Base-by-base conservation (phyloP, 2,329 filamentous ascomycete genomes). In the Cyanodermella asteris region DNA sequence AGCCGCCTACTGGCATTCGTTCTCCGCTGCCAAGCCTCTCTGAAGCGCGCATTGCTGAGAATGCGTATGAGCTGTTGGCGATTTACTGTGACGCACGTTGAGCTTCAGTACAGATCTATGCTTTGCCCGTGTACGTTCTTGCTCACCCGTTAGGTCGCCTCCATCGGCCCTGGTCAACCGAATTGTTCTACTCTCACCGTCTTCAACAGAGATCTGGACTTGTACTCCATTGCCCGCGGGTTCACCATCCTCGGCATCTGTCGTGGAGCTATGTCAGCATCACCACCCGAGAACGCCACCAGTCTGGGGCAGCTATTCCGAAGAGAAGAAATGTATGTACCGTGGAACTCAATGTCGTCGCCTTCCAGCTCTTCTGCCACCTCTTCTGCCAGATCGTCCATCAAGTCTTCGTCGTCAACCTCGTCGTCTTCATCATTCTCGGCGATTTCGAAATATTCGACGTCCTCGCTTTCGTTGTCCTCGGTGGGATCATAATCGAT, bases 1-100 rank as follows among this genome's bases (percentile, higher is more conserved):
- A n/a, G 69, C 49, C 12, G 68, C 38, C 33, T 59, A 57, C 32
- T 66, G 46, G 23, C 68, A 49, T 32, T 63, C 55, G 17, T 54
- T 47, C 28, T 53, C 51, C 2, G 30, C 22, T 30, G 13, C 7
- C 7, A 9, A 25, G 6, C 23, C 12, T 11, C 13, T 16, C 19
- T 16, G 24, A 25, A 20, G 28, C 18, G 36, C 26, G 24, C 32
- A 35, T 20, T 32, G 8, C 3, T 18, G n/a, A n/a, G n/a, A n/a
- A n/a, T n/a, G n/a, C n/a, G n/a, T n/a, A n/a, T n/a, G n/a, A n/a
- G n/a, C n/a, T n/a, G n/a, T n/a, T n/a, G n/a, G n/a, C n/a, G n/a
- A n/a, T n/a, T n/a, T n/a, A n/a, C n/a, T n/a, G n/a, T n/a, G n/a
- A n/a, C n/a, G n/a, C n/a, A n/a, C n/a, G n/a, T 16, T 12, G n/a